phyloP scores from a whole-genome alignment of 1,284 basidiomycete species.

The Ceratobasidium theobromae region DNA sequence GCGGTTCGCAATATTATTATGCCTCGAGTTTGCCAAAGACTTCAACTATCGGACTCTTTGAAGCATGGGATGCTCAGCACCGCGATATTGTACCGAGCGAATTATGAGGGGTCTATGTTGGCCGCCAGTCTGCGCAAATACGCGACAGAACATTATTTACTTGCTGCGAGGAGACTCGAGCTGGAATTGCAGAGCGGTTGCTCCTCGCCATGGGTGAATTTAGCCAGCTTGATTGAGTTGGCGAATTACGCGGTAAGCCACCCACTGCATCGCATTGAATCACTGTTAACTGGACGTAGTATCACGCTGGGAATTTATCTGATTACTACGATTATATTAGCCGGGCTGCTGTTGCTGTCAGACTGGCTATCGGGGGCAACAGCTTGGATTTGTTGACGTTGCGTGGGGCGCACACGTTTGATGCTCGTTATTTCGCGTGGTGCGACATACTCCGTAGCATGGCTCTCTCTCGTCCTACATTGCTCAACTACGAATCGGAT shows the following conservation, averaged over 20 bases:
- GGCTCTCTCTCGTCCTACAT: not conserved
- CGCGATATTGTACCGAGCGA: not conserved
- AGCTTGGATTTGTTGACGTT: constrained; percentile 1
- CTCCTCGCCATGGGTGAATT: not conserved
- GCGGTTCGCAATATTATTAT: not conserved
- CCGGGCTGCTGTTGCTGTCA: not conserved
- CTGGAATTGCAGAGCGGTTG: not conserved
- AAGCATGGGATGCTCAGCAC: constrained; percentile 16
- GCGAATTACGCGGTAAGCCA: constrained; percentile 1
- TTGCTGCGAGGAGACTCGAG: not conserved
- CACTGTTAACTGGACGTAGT: not conserved
- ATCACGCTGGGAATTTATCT: not conserved
- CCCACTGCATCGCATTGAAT: not conserved
- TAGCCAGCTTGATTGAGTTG: constrained; percentile 5
- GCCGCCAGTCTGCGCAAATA: not conserved
- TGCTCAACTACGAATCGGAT: not conserved
- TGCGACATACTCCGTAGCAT: constrained; percentile 15
- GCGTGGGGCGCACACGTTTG: not conserved
- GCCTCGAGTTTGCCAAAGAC: not conserved
- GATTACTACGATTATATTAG: constrained; percentile 1
- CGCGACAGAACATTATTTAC: not conserved
- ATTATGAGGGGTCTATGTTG: not conserved
- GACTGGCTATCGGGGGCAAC: not conserved
- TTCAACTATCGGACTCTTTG: not conserved
- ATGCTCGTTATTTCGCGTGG: constrained; percentile 2